Evolutionary conservation across 208 protist species (phyloP).

Genomic region (Trichomonas tenax): DNA sequence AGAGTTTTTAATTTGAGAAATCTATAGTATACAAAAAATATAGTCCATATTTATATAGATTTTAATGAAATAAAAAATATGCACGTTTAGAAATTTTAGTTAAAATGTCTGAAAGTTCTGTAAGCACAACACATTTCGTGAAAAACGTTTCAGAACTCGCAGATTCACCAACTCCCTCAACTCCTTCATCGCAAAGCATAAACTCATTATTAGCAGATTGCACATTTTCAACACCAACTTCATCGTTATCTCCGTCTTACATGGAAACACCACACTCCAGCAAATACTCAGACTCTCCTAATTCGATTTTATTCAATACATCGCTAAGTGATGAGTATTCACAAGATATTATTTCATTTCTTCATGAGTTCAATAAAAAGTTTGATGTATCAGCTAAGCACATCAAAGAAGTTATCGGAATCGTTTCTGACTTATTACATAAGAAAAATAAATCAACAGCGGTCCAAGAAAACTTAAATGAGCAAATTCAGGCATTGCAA

Average conservation of each 20-base stretch:
- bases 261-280: neutral
- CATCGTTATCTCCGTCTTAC: neutral
- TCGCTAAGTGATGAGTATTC: neutral
- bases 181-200: neutral
- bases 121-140: neutral
- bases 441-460: neutral
- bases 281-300: neutral
- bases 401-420: neutral
- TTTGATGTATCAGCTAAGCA: neutral
- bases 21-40: too few species aligned
- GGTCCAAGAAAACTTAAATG: neutral
- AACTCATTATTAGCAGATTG: neutral
- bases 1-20: too few species aligned
- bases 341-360: neutral
- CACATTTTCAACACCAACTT: neutral
- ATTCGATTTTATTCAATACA: neutral
- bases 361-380: neutral
- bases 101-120: neutral
- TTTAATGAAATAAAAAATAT: too few species aligned
- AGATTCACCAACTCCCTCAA: neutral
- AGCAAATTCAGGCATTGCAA: neutral
- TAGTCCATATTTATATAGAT: too few species aligned
- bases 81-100: neutral
- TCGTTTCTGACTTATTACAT: neutral
- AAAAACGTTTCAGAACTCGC: neutral